phyloP scores from a whole-genome alignment of 2,329 filamentous ascomycete species.

The Penicillium brasilianum region DNA sequence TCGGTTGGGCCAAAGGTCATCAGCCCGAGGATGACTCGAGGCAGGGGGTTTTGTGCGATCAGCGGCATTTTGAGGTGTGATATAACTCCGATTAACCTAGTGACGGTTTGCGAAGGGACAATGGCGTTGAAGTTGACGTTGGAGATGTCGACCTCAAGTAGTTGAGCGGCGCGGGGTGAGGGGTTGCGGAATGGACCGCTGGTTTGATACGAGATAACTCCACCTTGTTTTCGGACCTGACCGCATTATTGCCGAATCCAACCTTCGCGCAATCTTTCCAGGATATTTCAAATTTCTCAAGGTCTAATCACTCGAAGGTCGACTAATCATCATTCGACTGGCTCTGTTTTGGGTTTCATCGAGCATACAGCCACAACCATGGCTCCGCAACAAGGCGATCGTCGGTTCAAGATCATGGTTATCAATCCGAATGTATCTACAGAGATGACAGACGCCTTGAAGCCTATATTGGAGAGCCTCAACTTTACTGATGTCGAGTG shows the following conservation, averaged over 20 bases:
- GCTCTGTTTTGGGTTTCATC: not conserved
- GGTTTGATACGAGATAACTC: constrained; percentile 21
- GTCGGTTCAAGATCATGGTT: constrained; percentile 43
- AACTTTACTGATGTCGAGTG: constrained; percentile 44
- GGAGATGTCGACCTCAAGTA: not conserved
- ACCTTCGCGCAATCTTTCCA: not conserved
- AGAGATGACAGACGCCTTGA: constrained; percentile 51
- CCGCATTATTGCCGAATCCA: constrained; percentile 10
- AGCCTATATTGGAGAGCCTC: constrained; percentile 46
- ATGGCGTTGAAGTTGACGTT: constrained; percentile 1
- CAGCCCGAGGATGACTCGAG: constrained; percentile 78
- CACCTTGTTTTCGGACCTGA: constrained; percentile 15
- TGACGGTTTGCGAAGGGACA: not conserved
- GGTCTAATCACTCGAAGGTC: not conserved
- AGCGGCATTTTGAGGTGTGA: constrained; percentile 39
- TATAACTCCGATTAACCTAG: not conserved
- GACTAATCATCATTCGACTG: not conserved
- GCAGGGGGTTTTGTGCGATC: constrained; percentile 53
- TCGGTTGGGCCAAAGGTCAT: constrained; percentile 81
- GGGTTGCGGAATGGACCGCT: constrained; percentile 28
- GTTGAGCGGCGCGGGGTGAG: constrained; percentile 18
- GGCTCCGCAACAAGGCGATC: constrained; percentile 20
- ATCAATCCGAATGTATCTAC: constrained; percentile 54
- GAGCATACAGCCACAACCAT: constrained; percentile 15
- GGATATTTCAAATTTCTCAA: not conserved